phyloP scores from a whole-genome alignment of 768 basidiomycete species.

The Mycena crocata region DNA sequence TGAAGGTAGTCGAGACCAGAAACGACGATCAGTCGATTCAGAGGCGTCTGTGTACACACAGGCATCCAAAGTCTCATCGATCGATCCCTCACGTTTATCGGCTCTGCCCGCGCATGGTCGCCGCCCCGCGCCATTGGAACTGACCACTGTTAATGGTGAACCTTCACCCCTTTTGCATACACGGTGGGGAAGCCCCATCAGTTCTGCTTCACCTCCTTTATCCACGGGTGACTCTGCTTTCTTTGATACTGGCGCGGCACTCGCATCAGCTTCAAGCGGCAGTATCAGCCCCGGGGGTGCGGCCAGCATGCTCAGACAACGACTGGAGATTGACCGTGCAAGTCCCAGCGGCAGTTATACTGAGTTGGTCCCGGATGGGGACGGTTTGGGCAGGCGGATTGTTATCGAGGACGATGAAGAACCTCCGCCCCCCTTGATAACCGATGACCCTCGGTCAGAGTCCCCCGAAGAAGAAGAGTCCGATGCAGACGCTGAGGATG shows the following conservation, averaged over 20 bases:
- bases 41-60: constrained; percentile 51
- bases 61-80: constrained; percentile 40
- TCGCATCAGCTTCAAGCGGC: constrained; percentile 30
- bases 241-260: constrained; percentile 29
- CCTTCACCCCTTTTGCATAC: constrained; percentile 54
- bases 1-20: constrained; percentile 20
- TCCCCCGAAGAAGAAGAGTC: constrained; percentile 43
- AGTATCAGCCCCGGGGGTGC: constrained; percentile 43
- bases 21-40: constrained; percentile 44
- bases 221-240: constrained; percentile 32
- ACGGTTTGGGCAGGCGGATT: constrained; percentile 47
- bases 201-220: constrained; percentile 38
- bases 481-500: constrained; percentile 23
- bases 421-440: constrained; percentile 27
- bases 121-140: constrained; percentile 47
- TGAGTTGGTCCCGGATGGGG: constrained; percentile 23
- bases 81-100: constrained; percentile 10
- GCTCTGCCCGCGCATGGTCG: constrained; percentile 11
- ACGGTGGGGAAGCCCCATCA: constrained; percentile 50
- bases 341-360: constrained; percentile 27
- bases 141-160: constrained; percentile 23
- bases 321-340: constrained; percentile 45
- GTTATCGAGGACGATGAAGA: constrained; percentile 61
- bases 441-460: constrained; percentile 26
- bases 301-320: constrained; percentile 51